Evolutionary conservation across 192 early-diverging fungal genomes (phyloP), one percentile per base, ranked within the genome.

Genomic region (Podila epicladia): DNA sequence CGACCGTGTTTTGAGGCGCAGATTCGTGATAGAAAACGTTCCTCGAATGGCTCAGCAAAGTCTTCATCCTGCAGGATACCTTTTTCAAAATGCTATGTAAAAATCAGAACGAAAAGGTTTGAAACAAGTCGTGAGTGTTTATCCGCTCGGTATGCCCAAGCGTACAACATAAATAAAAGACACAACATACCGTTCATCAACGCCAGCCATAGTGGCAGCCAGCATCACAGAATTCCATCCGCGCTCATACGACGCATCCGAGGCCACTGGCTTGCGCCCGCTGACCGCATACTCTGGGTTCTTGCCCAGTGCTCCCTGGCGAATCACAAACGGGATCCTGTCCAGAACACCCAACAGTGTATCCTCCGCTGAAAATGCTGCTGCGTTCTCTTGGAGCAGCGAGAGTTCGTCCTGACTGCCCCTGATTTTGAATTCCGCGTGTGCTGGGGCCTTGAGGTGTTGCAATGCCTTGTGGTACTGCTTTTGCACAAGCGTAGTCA

Each of bases 191-290:
- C 71, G 65, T 38, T 80, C 77, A 19, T 80, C 77, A 17, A 80
- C 51, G 24, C 77, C 77, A 32, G 59, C 48, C 31, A 72, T 58
- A 7, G 65, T 58, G 4, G 77, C 77, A 22, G 77, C 71, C 15
- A 66, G 24, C 77, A 80, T 80, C 3, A 80, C 31, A 4, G 77
- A 73, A n/a, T 80, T 62, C 77, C 77, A 80, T 6, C 62, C 66
- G 26, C 71, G 77, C 45, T 72, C 71, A 20, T 73, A 69, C 0
- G 64, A 53, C 19, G 62, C 51, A 11, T 37, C 57, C 9, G 68
- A 50, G 4, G 57, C 19, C n/a, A 70, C 63, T 1, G 73, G 73
- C 29, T 75, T 75, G 5, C 67, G 67, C 4, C 60, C 11, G 4
- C 74, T 67, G 5, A 64, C 20, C 19, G 57, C 41, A 26, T 73